These are phyloP conservation scores for Pythium grandisporangium DNA, from an alignment of 352 stramenopile genomes.

Conservation along the genomic window DNA sequence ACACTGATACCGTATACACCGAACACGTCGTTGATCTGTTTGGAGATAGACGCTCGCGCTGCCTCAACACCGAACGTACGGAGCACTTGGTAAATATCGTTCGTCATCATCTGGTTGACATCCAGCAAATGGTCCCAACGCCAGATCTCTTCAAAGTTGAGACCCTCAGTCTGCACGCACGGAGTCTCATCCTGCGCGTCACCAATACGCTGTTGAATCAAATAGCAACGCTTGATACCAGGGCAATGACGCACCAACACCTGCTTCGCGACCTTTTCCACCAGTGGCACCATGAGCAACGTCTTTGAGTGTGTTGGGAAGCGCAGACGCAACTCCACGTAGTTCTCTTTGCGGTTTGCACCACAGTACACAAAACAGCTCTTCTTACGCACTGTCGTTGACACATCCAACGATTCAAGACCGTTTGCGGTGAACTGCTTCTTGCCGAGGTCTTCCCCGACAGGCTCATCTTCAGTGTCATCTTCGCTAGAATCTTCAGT, in stretches of 20 bases:
- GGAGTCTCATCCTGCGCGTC: conserved; percentile 73
- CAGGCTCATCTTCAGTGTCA: conserved; percentile 15
- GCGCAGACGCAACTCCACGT: conserved; percentile 75
- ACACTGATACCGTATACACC: conserved; percentile 99
- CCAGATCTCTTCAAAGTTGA: conserved; percentile 99
- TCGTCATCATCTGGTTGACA: conserved; percentile 94
- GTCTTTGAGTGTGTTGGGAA: conserved; percentile 87
- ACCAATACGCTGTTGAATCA: conserved; percentile 83
- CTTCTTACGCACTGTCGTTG: conserved; percentile 76
- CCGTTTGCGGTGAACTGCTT: conserved; percentile 32
- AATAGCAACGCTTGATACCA: conserved; percentile 83
- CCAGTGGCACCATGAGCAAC: conserved; percentile 83
- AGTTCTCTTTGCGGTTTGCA: conserved; percentile 72
- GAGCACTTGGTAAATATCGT: conserved; percentile 97
- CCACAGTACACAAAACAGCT: conserved; percentile 81
- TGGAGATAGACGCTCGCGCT: conserved; percentile 94
- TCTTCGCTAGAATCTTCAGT: conserved; percentile 33
- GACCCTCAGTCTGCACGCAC: conserved; percentile 92
- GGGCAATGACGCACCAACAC: conserved; percentile 84
- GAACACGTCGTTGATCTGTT: conserved; percentile 99
- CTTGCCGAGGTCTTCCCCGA: conserved; percentile 9
- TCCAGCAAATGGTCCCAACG: conserved; percentile 87
- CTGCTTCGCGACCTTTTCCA: conserved; percentile 79
- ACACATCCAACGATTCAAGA: conserved; percentile 69
- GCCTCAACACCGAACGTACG: conserved; percentile 98